Evolutionary conservation across 768 basidiomycete species (phyloP).

Genomic region (Steccherinum ochraceum): DNA sequence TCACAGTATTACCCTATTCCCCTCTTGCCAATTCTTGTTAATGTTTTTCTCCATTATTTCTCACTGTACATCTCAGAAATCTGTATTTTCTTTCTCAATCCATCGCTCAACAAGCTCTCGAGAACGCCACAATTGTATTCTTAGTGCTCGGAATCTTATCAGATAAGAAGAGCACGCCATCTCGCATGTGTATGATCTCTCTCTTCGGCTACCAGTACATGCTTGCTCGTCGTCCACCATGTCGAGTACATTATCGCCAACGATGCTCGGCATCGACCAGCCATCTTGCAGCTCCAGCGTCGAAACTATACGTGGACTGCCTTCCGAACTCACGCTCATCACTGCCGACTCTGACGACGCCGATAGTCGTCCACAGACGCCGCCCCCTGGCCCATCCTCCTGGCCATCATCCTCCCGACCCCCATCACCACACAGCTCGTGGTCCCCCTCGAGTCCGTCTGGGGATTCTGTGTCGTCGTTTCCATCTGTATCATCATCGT

Average conservation of each 20-base stretch:
- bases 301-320: slow-evolving; percentile 18
- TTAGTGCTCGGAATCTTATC: not conserved
- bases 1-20: too few species aligned
- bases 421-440: slow-evolving; percentile 39
- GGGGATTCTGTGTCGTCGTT: slow-evolving; percentile 62
- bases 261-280: not conserved
- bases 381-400: not conserved
- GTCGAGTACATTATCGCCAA: not conserved
- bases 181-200: not conserved
- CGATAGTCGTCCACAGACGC: not conserved
- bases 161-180: slow-evolving; percentile 3
- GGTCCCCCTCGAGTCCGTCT: slow-evolving; percentile 56
- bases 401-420: slow-evolving; percentile 36
- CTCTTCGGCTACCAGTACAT: not conserved
- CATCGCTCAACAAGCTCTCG: too few species aligned
- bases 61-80: too few species aligned
- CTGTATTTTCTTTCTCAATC: too few species aligned
- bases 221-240: not conserved
- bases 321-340: slow-evolving; percentile 11
- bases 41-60: too few species aligned
- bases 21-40: too few species aligned
- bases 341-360: slow-evolving; percentile 5
- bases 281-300: slow-evolving; percentile 17
- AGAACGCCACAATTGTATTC: too few species aligned
- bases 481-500: slow-evolving; percentile 66